Evolutionary conservation across 306 rosid genomes (phyloP).

Genomic region (Canavalia gladiata): DNA sequence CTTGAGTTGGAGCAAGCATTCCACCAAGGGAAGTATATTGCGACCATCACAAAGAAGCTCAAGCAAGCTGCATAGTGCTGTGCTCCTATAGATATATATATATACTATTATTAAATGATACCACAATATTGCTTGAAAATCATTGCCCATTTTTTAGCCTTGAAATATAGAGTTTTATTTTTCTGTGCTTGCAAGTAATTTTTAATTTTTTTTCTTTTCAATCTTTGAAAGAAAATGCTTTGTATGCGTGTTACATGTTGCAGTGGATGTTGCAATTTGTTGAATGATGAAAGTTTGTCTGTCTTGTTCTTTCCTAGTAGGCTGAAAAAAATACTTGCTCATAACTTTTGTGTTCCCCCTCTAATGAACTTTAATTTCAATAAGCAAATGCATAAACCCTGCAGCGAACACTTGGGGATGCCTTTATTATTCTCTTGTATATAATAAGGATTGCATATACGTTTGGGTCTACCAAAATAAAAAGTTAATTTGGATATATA

Average conservation of each 20-base stretch:
- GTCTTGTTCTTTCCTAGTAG: conserved; percentile 38
- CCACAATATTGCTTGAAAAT: conserved; percentile 52
- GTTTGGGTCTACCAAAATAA: no score
- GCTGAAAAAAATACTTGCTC: conserved; percentile 30
- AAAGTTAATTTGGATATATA: neutral
- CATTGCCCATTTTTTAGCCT: conserved; percentile 57
- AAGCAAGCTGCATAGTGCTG: conserved; percentile 71
- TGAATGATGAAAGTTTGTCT: conserved; percentile 55
- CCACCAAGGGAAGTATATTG: conserved; percentile 93
- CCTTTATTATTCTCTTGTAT: conserved; percentile 3
- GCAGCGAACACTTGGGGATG: neutral
- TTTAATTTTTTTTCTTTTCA: conserved; percentile 32
- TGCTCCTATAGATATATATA: conserved; percentile 19
- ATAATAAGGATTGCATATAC: neutral
- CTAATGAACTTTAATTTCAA: conserved; percentile 36
- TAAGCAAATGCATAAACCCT: conserved; percentile 33
- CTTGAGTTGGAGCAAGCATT: conserved; percentile 91
- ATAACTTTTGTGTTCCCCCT: conserved; percentile 25
- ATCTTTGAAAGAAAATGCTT: conserved; percentile 43
- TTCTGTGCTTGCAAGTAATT: conserved; percentile 58
- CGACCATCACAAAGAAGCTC: conserved; percentile 91
- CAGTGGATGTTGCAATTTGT: conserved; percentile 53
- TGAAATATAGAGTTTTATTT: conserved; percentile 53
- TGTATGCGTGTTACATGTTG: conserved; percentile 61
- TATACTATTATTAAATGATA: conserved; percentile 46